Base-by-base conservation (phyloP, 768 basidiomycete genomes). In the Lactarius indigo region DNA sequence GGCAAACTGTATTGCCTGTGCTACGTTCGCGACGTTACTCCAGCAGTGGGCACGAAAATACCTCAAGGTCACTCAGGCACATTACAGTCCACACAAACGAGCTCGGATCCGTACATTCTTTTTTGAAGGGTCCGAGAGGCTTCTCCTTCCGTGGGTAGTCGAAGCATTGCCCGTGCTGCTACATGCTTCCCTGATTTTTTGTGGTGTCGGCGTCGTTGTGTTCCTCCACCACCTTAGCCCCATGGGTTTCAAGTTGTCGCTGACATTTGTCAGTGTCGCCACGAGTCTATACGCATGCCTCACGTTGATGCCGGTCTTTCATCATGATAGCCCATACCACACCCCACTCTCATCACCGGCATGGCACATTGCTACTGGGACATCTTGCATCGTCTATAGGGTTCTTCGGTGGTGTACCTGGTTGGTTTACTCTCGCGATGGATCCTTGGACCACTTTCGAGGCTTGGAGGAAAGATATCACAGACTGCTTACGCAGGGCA, bases 81-180 rank as follows among this genome's bases (percentile, higher is more conserved):
- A 1, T 7, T 30, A 44, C 37, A 7, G 39, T 9, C 47, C 61
- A 8, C 10, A 26, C n/a, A 35, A 39, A n/a, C 65, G 61, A 17
- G 65, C 59, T 20, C 50, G 59, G 13, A 55, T 63, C 39, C 65
- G 59, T 35, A 33, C n/a, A n/a, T 57, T 26, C 50, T 18, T 66
- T 6, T 12, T 3, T 17, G 17, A 28, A 41, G 37, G 23, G 12
- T 5, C 20, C 26, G 26, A 41, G 20, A 30, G 5, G 5, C 17
- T 63, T 3, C 52, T 33, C 41, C 17, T 66, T 18, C 39, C 54
- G 2, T 23, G 26, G 50, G 33, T n/a, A 0, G 23, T 44, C 2
- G 65, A 66, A 13, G 41, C 9, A 5, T 15, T 69, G 10, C 68
- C 68, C 13, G 2, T 58, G 1, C 23, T 68, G 18, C 44, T 69